A percentile compares a stretch with the other conserved stretches of the same genome.
Conservation (phyloP, 345 rosid species). For the Cardamine occulta region DNA sequence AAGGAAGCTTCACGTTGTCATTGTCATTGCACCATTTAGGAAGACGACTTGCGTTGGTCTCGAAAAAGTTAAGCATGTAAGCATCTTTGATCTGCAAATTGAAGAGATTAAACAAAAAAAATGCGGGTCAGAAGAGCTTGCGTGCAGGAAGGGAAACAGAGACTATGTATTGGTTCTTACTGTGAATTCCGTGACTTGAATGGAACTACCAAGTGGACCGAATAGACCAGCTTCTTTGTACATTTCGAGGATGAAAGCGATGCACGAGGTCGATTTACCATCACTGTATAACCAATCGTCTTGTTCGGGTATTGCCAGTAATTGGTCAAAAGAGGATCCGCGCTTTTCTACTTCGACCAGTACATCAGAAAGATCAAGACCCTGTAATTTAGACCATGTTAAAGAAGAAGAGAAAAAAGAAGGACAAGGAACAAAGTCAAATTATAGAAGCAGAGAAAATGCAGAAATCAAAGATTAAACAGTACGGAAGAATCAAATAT, state of each 20-base stretch:
- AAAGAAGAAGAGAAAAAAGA: background rate
- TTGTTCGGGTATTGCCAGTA: constrained; percentile 82
- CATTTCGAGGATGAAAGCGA: constrained; percentile 89
- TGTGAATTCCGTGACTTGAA: constrained; percentile 97
- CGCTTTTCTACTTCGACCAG: constrained; percentile 87
- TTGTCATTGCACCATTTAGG: constrained; percentile 93
- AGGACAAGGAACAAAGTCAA: background rate
- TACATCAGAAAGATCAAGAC: constrained; percentile 74
- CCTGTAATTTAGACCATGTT: constrained; percentile 50
- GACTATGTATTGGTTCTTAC: constrained; percentile 48
- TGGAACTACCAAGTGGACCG: constrained; percentile 56
- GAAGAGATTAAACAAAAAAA: background rate
- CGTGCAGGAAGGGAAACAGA: background rate
- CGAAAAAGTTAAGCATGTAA: constrained; percentile 70
- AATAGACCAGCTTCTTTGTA: constrained; percentile 95
- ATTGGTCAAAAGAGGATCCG: constrained; percentile 78
- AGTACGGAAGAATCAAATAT: background rate
- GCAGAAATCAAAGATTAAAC: constrained; percentile 11
- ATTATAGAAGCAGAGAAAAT: background rate
- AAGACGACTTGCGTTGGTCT: constrained; percentile 74
- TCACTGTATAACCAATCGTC: constrained; percentile 92
- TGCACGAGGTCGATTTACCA: constrained; percentile 90
- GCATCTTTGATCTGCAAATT: constrained; percentile 81
- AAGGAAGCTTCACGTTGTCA: constrained; percentile 75
- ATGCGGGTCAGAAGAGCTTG: background rate